These are phyloP conservation scores for Grosmannia serpens DNA, from an alignment of 2,329 filamentous ascomycete species.

Conservation along the genomic window DNA sequence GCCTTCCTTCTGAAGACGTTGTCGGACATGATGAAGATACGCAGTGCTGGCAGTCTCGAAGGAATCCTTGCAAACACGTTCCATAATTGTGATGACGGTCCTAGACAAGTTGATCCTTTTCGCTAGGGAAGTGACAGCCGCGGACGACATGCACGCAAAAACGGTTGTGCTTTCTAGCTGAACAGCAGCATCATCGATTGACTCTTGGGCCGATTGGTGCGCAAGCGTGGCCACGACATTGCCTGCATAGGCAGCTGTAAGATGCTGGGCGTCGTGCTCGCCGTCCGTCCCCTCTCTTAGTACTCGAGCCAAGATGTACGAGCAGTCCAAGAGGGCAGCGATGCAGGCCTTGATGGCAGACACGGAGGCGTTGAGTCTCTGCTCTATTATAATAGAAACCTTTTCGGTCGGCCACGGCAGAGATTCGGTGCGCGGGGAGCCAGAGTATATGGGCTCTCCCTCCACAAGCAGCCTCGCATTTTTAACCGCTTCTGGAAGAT, in stretches of 20 bases:
- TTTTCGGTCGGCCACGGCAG: not conserved
- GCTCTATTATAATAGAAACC: not conserved
- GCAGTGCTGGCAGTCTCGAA: not conserved
- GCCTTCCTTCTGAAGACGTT: not conserved
- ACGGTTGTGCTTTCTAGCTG: not conserved
- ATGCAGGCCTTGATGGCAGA: not conserved
- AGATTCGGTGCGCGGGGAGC: no score
- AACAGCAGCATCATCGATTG: not conserved
- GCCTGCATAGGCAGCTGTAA: not conserved
- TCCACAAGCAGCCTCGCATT: not conserved
- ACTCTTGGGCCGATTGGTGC: not conserved
- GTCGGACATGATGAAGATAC: not conserved
- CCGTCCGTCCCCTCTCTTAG: not conserved
- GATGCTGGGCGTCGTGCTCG: not conserved
- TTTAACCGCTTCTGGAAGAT: not conserved
- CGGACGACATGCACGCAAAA: not conserved
- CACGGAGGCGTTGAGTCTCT: not conserved
- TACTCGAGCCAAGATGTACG: not conserved
- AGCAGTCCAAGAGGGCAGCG: not conserved
- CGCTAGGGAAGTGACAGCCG: not conserved
- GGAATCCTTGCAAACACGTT: not conserved
- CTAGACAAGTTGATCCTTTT: not conserved
- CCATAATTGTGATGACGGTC: not conserved
- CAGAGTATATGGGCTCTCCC: no score
- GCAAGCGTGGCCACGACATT: not conserved